These are phyloP conservation scores for Miamiensis avidus DNA, from an alignment of 169 alveolate species.

Conservation along the genomic window DNA sequence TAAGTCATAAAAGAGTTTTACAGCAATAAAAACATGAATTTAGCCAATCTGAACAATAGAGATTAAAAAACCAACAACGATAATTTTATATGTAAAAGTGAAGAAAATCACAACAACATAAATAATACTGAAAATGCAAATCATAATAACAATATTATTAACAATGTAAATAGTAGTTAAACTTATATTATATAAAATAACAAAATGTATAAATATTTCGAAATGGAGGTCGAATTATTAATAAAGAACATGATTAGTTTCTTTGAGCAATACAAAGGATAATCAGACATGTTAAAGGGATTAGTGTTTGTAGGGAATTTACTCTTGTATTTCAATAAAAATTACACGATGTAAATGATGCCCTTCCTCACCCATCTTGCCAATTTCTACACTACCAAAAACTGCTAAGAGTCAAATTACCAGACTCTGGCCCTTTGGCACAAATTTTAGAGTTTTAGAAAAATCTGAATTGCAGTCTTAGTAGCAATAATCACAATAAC, in stretches of 20 bases:
- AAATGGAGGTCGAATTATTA: background rate
- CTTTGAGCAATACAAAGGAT: background rate
- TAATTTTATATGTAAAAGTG: no score
- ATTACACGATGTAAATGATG: background rate
- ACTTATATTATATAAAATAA: no score
- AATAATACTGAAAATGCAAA: no score
- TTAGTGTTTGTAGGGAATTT: background rate
- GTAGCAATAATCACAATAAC: no score
- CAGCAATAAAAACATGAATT: background rate
- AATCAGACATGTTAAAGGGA: background rate
- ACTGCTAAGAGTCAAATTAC: background rate
- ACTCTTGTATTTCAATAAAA: background rate
- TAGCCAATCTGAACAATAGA: no score
- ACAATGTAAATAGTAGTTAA: background rate
- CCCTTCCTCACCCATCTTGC: background rate
- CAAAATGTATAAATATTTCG: no score
- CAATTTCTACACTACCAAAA: background rate
- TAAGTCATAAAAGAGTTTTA: no score
- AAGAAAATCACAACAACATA: background rate
- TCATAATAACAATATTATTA: no score
- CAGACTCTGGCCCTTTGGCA: background rate
- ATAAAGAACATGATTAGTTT: no score
- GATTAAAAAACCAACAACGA: background rate
- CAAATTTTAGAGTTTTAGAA: background rate
- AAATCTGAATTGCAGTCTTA: no score